Conservation (phyloP, 306 rosid species). For the Lotus japonicus region DNA sequence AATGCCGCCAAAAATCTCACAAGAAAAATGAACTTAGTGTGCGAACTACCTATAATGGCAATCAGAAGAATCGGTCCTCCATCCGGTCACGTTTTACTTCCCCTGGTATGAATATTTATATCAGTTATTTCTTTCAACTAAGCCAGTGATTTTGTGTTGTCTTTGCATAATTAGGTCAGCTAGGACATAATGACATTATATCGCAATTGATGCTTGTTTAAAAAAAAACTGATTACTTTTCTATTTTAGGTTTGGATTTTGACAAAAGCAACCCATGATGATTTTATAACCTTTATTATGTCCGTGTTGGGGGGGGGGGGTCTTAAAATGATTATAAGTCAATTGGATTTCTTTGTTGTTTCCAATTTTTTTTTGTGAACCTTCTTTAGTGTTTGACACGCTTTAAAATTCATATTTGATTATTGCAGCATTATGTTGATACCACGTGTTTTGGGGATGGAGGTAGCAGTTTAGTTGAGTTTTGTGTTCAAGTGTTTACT, state of each 20-base stretch:
- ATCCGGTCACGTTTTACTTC: slow-evolving; percentile 56
- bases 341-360: no score
- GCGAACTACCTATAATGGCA: slow-evolving; percentile 41
- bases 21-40: slow-evolving; percentile 61
- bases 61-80: slow-evolving; percentile 77
- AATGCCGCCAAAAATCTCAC: slow-evolving; percentile 64
- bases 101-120: slow-evolving; percentile 47
- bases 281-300: no score
- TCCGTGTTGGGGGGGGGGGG: no score
- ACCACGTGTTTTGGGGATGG: no score
- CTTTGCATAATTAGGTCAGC: background rate
- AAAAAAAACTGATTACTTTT: background rate
- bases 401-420: background rate
- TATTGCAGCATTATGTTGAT: background rate
- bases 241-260: background rate
- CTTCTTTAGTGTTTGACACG: background rate
- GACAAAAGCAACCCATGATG: no score
- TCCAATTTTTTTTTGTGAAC: background rate
- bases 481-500: no score
- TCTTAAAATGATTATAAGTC: no score
- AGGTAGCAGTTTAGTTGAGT: no score
- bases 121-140: background rate
- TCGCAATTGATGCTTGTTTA: background rate
- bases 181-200: background rate
- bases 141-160: background rate